Base-by-base conservation (phyloP, 2,329 filamentous ascomycete genomes). In the Neonectria coccinea region DNA sequence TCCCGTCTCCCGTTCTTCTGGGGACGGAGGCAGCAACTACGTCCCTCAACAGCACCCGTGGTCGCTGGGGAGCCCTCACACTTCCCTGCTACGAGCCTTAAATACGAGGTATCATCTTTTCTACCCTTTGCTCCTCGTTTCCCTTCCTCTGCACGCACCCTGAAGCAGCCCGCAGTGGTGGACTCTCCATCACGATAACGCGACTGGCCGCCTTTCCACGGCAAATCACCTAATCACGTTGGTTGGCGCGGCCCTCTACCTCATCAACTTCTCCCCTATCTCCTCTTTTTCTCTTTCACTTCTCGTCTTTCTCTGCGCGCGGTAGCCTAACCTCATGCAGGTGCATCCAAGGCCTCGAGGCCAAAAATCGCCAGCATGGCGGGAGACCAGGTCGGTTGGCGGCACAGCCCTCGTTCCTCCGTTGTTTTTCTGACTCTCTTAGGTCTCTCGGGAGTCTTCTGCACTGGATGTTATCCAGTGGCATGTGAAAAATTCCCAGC, bases 401-500 rank as follows among this genome's bases (percentile, higher is more conserved):
- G 5, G 12, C 39, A 5, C 20, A 16, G 14, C 18, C 22, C 18
- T 20, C 12, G 3, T 9, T 27, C 45, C 16, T 51, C 6, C 5
- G 4, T 29, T n/a, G 9, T 31, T 25, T n/a, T 36, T 33, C 47
- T 44, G 9, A 47, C 8, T 29, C 6, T n/a, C 22, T 31, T 20
- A 59, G 51, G 45, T 31, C 7, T n/a, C 22, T 2, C n/a, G 7
- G 5, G 33, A 39, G 4, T 3, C 6, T 1, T 31, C 52, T n/a
- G 9, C 9, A 1, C 25, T 16, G 11, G 64, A 66, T 2, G 27
- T 42, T 8, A 66, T 66, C 2, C 16, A 29, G 7, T 27, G 47
- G 9, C 66, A 70, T 31, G 63, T 70, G 3, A 20, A 45, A 1
- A 52, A 55, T 12, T 22, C 45, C 1, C 55, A 67, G 20, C 36